Base-by-base conservation (phyloP, 208 protist genomes). In the Herpetomonas samuelpessoai region DNA sequence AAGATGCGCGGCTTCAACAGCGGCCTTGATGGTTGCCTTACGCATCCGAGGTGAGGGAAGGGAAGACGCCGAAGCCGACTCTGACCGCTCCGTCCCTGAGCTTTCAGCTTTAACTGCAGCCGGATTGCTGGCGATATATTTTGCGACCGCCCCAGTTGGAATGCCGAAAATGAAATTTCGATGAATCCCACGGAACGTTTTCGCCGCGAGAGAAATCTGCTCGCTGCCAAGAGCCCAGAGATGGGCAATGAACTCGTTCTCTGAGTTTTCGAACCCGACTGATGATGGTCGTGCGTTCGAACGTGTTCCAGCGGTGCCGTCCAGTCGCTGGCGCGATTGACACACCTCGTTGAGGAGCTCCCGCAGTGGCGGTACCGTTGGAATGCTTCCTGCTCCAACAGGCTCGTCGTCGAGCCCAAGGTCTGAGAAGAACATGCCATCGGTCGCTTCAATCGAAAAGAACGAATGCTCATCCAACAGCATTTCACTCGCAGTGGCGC, bases 401-500 rank as follows among this genome's bases (percentile, higher is more conserved):
- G 44, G 10, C 1, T 55, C 18, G 22, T 38, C 28, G 19, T 56
- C 18, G 18, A 56, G 35, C 22, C 22, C 35, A 47, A 76, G 48
- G 30, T 76, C 70, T 10, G 35, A 49, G 18, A 76, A 64, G n/a
- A 54, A 25, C 2, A 65, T 26, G n/a, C 55, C 60, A 47, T 38
- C 54, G 29, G 48, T 60, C 14, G 65, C 59, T 46, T 71, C 70
- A 25, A 63, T 52, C 2, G 70, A 64, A 18, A 76, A 54, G 51
- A 65, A 76, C 50, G 70, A 52, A 48, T 68, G 67, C 16, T 63
- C 59, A 31, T 71, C 70, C 21, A 24, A 50, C n/a, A 72, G 46
- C 46, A 64, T 57, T 39, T 75, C 68, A 16, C 26, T 1, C 28
- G 28, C 22, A 6, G 1, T 27, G 6, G 51, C 51, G 31, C 35